phyloP scores from a whole-genome alignment of 2,329 filamentous ascomycete genomes.

The Aspergillus calidoustus region DNA sequence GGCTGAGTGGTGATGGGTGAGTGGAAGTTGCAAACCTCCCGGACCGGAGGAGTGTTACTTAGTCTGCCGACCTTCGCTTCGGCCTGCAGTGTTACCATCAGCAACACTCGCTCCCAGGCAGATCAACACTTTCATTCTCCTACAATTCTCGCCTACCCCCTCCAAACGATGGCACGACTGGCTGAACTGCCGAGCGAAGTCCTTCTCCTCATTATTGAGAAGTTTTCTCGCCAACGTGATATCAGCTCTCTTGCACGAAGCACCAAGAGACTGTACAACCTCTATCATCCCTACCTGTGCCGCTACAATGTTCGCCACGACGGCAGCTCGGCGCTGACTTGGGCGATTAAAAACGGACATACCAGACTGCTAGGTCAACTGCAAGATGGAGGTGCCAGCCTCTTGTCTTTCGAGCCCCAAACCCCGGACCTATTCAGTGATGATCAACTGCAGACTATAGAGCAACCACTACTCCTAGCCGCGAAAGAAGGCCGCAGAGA shows the following conservation, averaged over 20 bases:
- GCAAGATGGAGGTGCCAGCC: slow-evolving; percentile 7
- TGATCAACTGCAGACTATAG: background rate
- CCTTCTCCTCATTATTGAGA: slow-evolving; percentile 3
- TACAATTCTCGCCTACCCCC: too few relatives aligned
- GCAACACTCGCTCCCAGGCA: too few relatives aligned
- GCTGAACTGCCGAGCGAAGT: slow-evolving; percentile 5
- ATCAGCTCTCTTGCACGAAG: slow-evolving; percentile 9
- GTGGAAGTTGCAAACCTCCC: too few relatives aligned
- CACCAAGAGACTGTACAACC: background rate
- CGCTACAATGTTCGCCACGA: slow-evolving; percentile 11
- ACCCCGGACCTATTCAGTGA: too few relatives aligned
- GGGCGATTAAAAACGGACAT: slow-evolving; percentile 10
- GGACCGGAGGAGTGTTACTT: too few relatives aligned
- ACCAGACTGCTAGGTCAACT: background rate
- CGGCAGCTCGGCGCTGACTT: slow-evolving; percentile 3
- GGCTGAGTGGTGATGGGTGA: too few relatives aligned
- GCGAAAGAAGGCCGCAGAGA: background rate
- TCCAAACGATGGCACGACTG: slow-evolving; percentile 2
- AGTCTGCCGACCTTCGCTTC: too few relatives aligned
- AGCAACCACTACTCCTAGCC: slow-evolving; percentile 1
- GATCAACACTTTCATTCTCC: too few relatives aligned
- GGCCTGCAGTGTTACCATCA: too few relatives aligned
- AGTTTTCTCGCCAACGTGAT: background rate
- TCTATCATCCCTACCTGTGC: slow-evolving; percentile 3
- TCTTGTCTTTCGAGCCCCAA: background rate